Evolutionary conservation across 1,284 basidiomycete genomes (phyloP), one percentile per base, ranked within the genome.

Genomic region (Ustilago loliicola): DNA sequence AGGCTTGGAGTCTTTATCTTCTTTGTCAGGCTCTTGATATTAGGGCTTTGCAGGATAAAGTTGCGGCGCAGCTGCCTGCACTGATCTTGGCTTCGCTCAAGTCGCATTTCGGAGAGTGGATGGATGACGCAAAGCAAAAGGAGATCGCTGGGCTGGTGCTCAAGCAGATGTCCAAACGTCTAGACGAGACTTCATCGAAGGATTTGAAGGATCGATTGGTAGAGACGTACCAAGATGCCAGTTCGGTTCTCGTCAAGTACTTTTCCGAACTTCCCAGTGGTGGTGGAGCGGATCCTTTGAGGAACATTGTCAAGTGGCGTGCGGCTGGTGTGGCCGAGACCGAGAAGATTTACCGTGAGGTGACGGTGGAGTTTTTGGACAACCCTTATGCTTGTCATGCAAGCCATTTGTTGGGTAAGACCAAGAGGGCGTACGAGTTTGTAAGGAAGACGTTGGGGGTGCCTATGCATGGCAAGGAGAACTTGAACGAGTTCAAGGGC

Each of bases 11-110:
- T 55, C 65, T 84, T 13, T 84, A 84, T 54, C 47, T 81, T 10
- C 76, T 84, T 32, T 83, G 81, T 60, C 82, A 84, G 67, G 82
- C 82, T 11, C 60, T 83, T 17, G 82, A 84, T 61, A 80, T 84
- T 47, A 70, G 82, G 17, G 82, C 82, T 23, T 55, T 84, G 52
- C 81, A 84, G 67, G 45, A 69, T 55, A 72, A 71, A 62, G 67
- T 79, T 1, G 75, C 73, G 1, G 66, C 40, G 21, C 63, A 72
- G 65, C 62, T 84, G 19, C 75, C 70, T 23, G 76, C 50, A 9
- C 56, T 75, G 17, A 75, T 84, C 45, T 52, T 54, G 1, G 42
- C 40, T 0, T 77, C 74, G n/a, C 67, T 84, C 27, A 52, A 61
- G 23, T 56, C 34, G 25, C 80, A 72, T 68, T 84, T 84, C 60